Conservation (phyloP, 768 basidiomycete species). For the Amanita brunnescens region DNA sequence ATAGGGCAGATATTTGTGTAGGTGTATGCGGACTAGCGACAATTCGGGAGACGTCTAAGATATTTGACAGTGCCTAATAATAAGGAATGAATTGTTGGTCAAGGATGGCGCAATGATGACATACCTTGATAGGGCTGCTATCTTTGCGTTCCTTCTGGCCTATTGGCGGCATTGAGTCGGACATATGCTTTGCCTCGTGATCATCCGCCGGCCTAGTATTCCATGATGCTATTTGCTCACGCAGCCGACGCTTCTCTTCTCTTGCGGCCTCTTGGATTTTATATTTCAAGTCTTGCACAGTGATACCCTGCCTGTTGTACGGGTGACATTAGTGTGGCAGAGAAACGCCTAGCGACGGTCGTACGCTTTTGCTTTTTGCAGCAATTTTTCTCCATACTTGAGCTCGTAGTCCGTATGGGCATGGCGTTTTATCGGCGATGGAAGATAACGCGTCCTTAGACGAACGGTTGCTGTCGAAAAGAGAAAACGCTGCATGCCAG, state of each 20-base stretch:
- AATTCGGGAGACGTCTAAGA: slow-evolving; percentile 71
- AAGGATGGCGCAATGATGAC: slow-evolving; percentile 12
- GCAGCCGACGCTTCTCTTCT: slow-evolving; percentile 19
- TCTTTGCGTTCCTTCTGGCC: slow-evolving; percentile 38
- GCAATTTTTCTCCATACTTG: slow-evolving; percentile 67
- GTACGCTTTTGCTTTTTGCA: slow-evolving; percentile 56
- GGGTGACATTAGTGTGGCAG: not conserved
- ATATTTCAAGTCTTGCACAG: slow-evolving; percentile 26
- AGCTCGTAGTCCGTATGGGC: slow-evolving; percentile 21
- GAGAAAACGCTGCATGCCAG: not conserved
- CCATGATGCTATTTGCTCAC: slow-evolving; percentile 10
- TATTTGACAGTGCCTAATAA: slow-evolving; percentile 65
- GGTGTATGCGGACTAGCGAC: slow-evolving; percentile 59
- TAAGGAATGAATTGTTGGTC: slow-evolving; percentile 3
- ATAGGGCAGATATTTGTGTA: slow-evolving; percentile 70
- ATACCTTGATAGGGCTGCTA: slow-evolving; percentile 58
- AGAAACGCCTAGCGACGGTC: slow-evolving; percentile 1
- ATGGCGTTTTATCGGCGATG: not conserved
- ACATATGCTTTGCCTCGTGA: too few relatives aligned
- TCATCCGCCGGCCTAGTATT: slow-evolving; percentile 8
- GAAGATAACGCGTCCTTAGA: not conserved
- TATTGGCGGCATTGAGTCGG: slow-evolving; percentile 5
- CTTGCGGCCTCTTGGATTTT: slow-evolving; percentile 17
- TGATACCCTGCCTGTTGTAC: slow-evolving; percentile 1
- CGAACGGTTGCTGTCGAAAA: not conserved